These are phyloP conservation scores for Chrysoporthe deuterocubensis DNA, from an alignment of 2,329 filamentous ascomycete species.

Conservation along the genomic window DNA sequence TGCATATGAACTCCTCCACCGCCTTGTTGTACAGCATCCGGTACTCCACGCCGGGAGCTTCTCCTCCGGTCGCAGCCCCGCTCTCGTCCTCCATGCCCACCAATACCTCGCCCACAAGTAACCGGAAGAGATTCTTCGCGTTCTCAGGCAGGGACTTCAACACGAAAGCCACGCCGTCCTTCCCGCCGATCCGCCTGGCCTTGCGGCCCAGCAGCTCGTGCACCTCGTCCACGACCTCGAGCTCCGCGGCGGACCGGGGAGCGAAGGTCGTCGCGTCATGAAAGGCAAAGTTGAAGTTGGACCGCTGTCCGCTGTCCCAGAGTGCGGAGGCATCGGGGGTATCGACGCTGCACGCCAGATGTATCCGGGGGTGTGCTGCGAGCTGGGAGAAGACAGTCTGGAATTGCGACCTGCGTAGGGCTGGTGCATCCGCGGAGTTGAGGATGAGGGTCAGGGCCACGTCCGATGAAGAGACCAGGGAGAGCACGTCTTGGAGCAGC, in stretches of 20 bases:
- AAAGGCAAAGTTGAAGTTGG: slow-evolving; percentile 83
- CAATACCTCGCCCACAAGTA: slow-evolving; percentile 84
- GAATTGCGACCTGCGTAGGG: slow-evolving; percentile 71
- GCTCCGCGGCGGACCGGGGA: slow-evolving; percentile 67
- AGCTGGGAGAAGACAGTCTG: slow-evolving; percentile 79
- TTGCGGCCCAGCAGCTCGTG: slow-evolving; percentile 84
- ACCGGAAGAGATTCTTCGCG: slow-evolving; percentile 81
- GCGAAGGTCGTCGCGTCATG: slow-evolving; percentile 94
- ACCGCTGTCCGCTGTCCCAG: slow-evolving; percentile 86
- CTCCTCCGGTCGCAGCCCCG: slow-evolving; percentile 48
- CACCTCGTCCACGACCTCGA: slow-evolving; percentile 88
- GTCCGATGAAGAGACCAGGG: slow-evolving; percentile 57
- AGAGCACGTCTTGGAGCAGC: slow-evolving; percentile 69
- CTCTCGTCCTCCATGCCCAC: slow-evolving; percentile 68
- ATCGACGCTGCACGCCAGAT: slow-evolving; percentile 80
- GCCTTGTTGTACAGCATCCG: slow-evolving; percentile 92
- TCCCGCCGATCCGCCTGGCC: slow-evolving; percentile 78
- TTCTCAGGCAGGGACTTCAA: slow-evolving; percentile 90
- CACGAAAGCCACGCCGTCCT: slow-evolving; percentile 91
- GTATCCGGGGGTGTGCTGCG: slow-evolving; percentile 72
- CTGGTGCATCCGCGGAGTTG: slow-evolving; percentile 82
- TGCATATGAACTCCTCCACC: slow-evolving; percentile 95
- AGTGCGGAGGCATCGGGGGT: slow-evolving; percentile 85
- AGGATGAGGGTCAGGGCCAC: slow-evolving; percentile 69
- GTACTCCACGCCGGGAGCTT: slow-evolving; percentile 81